A percentile compares a stretch with the other conserved stretches of the same genome.
These are phyloP conservation scores for Priceomyces haplophilus DNA, from an alignment of 805 yeast genomes.

Conservation along the genomic window DNA sequence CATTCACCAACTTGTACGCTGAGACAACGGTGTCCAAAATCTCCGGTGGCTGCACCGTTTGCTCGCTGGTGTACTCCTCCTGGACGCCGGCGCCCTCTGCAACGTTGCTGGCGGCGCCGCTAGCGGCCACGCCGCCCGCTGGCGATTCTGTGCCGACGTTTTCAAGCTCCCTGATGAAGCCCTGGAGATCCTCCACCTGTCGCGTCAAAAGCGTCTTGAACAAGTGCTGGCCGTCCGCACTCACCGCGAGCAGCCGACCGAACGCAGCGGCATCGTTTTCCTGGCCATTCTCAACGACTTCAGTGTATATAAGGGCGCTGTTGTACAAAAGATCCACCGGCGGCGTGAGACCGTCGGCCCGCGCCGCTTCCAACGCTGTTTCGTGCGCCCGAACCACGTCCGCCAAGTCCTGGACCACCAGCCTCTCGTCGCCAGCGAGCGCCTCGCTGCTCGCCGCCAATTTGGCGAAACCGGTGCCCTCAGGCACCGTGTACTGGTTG, in stretches of 20 bases:
- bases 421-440: slow-evolving; percentile 18
- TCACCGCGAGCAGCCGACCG: slow-evolving; percentile 14
- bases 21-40: slow-evolving; percentile 32
- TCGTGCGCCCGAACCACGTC: slow-evolving; percentile 40
- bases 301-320: slow-evolving; percentile 45
- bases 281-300: slow-evolving; percentile 39
- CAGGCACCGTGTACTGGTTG: slow-evolving; percentile 46
- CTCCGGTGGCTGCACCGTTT: slow-evolving; percentile 34
- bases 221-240: slow-evolving; percentile 16
- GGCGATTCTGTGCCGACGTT: slow-evolving; percentile 6
- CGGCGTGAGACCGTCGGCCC: slow-evolving; percentile 7
- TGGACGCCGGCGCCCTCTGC: not conserved
- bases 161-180: slow-evolving; percentile 22
- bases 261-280: slow-evolving; percentile 15
- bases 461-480: slow-evolving; percentile 37
- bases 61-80: slow-evolving; percentile 20
- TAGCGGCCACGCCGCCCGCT: not conserved
- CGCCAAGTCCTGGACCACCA: slow-evolving; percentile 40
- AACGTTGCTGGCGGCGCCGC: slow-evolving; percentile 5
- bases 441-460: slow-evolving; percentile 34
- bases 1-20: slow-evolving; percentile 26
- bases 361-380: slow-evolving; percentile 24
- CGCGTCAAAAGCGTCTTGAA: slow-evolving; percentile 22
- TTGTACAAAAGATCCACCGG: slow-evolving; percentile 48
- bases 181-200: slow-evolving; percentile 27